Evolutionary conservation across 1,139 yeast genomes (phyloP).

Genomic region (Kazachstania sp.): DNA sequence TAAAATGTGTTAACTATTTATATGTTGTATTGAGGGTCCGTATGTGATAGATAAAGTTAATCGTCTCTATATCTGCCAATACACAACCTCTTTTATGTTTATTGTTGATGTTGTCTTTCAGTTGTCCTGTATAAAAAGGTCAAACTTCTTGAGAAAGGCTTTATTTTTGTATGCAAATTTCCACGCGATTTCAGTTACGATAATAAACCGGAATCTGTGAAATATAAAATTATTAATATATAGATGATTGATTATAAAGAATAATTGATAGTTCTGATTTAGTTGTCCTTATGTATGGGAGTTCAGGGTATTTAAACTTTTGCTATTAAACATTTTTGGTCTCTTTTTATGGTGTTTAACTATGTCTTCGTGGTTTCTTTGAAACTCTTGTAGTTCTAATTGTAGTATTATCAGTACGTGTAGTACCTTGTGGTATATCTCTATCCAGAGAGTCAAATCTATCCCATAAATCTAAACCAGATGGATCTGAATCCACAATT

Average conservation of each 20-base stretch:
- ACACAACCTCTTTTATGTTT: neutral
- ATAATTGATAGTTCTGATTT: too few relatives aligned
- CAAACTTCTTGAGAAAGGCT: neutral
- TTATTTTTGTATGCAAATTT: neutral
- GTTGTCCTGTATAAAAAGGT: too few relatives aligned
- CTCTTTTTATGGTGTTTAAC: neutral
- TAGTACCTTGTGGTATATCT: neutral
- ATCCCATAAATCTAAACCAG: neutral
- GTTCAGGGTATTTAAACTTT: too few relatives aligned
- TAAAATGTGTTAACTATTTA: neutral
- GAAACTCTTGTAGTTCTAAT: constrained; percentile 1
- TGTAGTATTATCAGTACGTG: constrained; percentile 2
- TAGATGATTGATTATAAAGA: neutral
- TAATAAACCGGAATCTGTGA: neutral
- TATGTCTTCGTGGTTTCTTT: neutral
- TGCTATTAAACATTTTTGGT: neutral
- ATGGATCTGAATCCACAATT: neutral
- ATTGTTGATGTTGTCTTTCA: too few relatives aligned
- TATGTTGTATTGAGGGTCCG: neutral
- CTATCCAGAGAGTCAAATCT: neutral
- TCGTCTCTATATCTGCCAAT: neutral
- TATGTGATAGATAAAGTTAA: neutral
- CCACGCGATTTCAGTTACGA: neutral
- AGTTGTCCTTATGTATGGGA: too few relatives aligned
- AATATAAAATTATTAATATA: neutral